A percentile compares a stretch with the other conserved stretches of the same genome.
These are phyloP conservation scores for Ricinus communis DNA, from an alignment of 345 rosid genomes.

Conservation along the genomic window DNA sequence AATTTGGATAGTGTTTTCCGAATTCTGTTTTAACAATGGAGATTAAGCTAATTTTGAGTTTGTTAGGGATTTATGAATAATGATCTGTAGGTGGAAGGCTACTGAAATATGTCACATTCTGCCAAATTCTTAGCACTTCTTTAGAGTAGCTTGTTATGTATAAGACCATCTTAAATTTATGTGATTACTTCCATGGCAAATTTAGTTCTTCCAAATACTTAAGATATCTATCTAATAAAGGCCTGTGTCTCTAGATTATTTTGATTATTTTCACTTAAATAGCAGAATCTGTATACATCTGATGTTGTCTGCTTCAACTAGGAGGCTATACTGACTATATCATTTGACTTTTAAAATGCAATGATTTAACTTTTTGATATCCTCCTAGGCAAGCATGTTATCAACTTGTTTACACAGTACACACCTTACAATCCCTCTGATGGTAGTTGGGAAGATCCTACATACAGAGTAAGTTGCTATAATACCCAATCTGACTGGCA, in stretches of 20 bases:
- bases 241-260: background rate
- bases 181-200: too few relatives aligned
- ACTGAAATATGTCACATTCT: too few relatives aligned
- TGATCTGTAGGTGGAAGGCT: too few relatives aligned
- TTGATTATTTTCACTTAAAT: background rate
- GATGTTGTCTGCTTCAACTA: background rate
- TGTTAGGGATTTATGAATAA: too few relatives aligned
- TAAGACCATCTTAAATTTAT: too few relatives aligned
- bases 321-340: background rate
- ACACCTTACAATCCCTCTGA: constrained; percentile 78
- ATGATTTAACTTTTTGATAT: constrained; percentile 10
- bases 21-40: too few relatives aligned
- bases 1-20: too few relatives aligned
- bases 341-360: background rate
- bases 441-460: constrained; percentile 78
- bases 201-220: too few relatives aligned
- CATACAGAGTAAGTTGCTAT: constrained; percentile 58
- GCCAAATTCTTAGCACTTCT: too few relatives aligned
- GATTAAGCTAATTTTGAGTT: too few relatives aligned
- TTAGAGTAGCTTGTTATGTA: too few relatives aligned
- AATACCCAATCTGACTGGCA: background rate
- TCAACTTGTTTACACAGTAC: constrained; percentile 81
- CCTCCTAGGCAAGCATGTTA: constrained; percentile 69
- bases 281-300: background rate
- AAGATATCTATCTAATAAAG: too few relatives aligned